Base-by-base conservation (phyloP, 73 alveolate species). In the Tetrahymena elliotti region DNA sequence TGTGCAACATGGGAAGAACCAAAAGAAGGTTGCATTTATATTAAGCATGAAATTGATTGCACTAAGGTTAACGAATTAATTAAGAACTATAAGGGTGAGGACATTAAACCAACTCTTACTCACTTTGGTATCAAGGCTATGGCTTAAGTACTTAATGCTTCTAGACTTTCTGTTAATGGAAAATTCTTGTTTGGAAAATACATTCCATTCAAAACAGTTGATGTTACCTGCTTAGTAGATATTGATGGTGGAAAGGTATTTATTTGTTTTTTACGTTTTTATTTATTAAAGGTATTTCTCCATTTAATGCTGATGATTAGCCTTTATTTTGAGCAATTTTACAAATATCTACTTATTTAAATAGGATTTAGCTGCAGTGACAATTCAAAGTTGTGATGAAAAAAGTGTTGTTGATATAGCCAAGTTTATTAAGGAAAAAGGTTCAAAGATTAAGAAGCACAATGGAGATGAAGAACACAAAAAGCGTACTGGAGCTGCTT, bases 171-270 rank as follows among this genome's bases (percentile, higher is more conserved):
- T 4, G 95, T 52, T 0, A 93, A 53, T 93, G 96, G 96, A 38
- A 93, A 93, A 52, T 40, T 93, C 52, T 41, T 93, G 18, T 93
- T 53, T 93, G 96, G 96, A n/a, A 82, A 83, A 34, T 93, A 52
- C 22, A 83, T 93, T 52, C 96, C 94, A n/a, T 93, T 35, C 54
- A 95, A 93, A 16, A 93, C 96, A 0, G 96, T 93, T 10, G 96
- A 93, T 52, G 94, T 93, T 33, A 38, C 94, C 11, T 93, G 96
- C 83, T 40, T 93, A 36, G 95, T 93, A 18, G 82, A 93, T 83
- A 52, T 93, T 83, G 96, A 53, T 15, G 94, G 82, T 52, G 96
- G 96, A 31, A 40, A 84, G 33, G 94, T 38, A 38, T 24, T 5
- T 2, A 7, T n/a, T n/a, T n/a, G n/a, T n/a, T 84, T 84, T 84